A percentile compares a stretch with the other conserved stretches of the same genome.
These are phyloP conservation scores for Sergeia podlipaevii DNA, from an alignment of 208 protist genomes.

Conservation along the genomic window DNA sequence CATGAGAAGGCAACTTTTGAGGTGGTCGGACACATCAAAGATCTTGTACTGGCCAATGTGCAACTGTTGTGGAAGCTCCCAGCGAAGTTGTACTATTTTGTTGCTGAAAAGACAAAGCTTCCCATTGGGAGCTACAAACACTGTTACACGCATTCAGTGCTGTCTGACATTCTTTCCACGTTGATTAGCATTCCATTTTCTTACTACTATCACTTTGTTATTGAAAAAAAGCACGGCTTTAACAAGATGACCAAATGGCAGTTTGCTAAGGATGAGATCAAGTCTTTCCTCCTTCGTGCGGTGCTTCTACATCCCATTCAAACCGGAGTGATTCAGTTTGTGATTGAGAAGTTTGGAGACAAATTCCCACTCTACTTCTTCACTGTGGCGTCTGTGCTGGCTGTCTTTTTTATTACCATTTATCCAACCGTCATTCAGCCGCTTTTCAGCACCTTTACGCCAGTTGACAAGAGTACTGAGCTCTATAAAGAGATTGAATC, in stretches of 20 bases:
- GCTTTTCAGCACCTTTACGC: constrained; percentile 87
- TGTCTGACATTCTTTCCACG: constrained; percentile 29
- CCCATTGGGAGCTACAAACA: constrained; percentile 48
- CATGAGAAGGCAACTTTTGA: constrained; percentile 23
- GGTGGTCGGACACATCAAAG: constrained; percentile 28
- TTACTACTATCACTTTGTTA: constrained; percentile 77
- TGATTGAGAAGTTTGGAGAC: constrained; percentile 68
- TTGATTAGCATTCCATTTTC: constrained; percentile 54
- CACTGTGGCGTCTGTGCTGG: constrained; percentile 22
- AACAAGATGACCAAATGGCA: constrained; percentile 75
- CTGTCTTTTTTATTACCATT: constrained; percentile 39
- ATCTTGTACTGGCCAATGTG: constrained; percentile 24
- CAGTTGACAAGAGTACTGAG: constrained; percentile 25
- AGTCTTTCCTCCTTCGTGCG: constrained; percentile 47
- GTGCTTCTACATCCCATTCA: constrained; percentile 40
- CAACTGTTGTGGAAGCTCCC: constrained; percentile 28
- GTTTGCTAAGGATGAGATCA: constrained; percentile 67
- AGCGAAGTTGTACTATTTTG: constrained; percentile 33
- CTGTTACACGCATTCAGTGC: constrained; percentile 34
- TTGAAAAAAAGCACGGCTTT: constrained; percentile 85
- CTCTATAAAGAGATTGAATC: constrained; percentile 48
- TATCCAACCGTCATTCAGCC: constrained; percentile 80
- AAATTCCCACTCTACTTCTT: constrained; percentile 83
- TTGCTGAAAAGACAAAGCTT: constrained; percentile 14
- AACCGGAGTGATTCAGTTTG: constrained; percentile 46